Conservation (phyloP, 768 basidiomycete genomes). For the Hemileccinum rubropunctum region DNA sequence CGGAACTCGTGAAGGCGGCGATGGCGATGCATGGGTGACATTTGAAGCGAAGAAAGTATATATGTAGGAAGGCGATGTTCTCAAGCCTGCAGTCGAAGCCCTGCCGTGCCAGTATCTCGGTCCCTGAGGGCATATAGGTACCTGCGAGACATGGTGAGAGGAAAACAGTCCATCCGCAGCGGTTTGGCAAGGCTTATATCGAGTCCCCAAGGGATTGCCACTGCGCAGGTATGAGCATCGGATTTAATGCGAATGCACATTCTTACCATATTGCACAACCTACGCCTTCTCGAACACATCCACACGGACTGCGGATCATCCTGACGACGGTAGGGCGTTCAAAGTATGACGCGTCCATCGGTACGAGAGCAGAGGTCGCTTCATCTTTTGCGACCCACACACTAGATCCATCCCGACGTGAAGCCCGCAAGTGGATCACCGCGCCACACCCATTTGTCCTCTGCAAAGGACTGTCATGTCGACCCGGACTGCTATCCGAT, state of each 20-base stretch:
- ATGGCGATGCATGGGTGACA: slow-evolving; percentile 35
- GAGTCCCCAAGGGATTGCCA: slow-evolving; percentile 63
- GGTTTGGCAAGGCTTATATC: slow-evolving; percentile 58
- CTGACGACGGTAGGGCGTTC: slow-evolving; percentile 46
- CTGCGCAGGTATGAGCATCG: slow-evolving; percentile 33
- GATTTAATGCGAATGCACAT: not conserved
- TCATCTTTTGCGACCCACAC: slow-evolving; percentile 59
- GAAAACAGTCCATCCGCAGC: slow-evolving; percentile 47
- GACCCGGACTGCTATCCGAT: slow-evolving; percentile 16
- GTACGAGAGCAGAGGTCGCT: slow-evolving; percentile 52
- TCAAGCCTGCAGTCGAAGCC: slow-evolving; percentile 13
- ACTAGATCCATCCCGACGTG: slow-evolving; percentile 47
- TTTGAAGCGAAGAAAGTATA: slow-evolving; percentile 50
- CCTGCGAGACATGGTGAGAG: slow-evolving; percentile 13
- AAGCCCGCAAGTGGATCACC: slow-evolving; percentile 53
- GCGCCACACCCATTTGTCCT: slow-evolving; percentile 61
- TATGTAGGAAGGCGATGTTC: slow-evolving; percentile 24
- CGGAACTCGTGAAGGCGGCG: slow-evolving; percentile 3
- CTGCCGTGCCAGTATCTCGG: slow-evolving; percentile 40
- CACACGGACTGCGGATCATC: slow-evolving; percentile 56
- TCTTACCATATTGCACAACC: slow-evolving; percentile 61
- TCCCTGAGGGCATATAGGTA: slow-evolving; percentile 39
- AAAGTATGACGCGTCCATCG: slow-evolving; percentile 58
- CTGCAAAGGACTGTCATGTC: slow-evolving; percentile 2
- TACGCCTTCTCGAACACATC: slow-evolving; percentile 65